phyloP scores from a whole-genome alignment of 257 asterid species.

The Mentha longifolia region DNA sequence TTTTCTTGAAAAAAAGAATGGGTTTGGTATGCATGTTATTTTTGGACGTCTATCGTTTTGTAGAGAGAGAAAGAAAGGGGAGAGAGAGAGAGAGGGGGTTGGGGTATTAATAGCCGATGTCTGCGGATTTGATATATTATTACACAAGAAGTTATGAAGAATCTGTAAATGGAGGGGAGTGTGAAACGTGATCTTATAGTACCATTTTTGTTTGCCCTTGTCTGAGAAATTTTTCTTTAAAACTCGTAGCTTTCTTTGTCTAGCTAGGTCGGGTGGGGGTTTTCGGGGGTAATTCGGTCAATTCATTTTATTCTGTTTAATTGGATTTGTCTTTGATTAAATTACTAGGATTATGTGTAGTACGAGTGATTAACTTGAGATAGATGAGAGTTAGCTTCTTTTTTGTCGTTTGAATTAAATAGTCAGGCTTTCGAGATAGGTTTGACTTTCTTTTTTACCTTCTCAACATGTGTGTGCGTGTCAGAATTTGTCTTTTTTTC shows the following conservation, averaged over 20 bases:
- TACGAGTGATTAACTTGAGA: too few species aligned
- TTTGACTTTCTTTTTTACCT: background rate
- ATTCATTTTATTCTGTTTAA: background rate
- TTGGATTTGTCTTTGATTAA: background rate
- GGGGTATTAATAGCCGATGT: conserved; percentile 60
- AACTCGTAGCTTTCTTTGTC: background rate
- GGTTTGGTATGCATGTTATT: conserved; percentile 33
- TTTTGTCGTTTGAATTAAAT: background rate
- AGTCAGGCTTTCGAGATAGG: background rate
- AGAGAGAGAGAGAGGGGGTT: background rate
- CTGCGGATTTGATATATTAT: conserved; percentile 35
- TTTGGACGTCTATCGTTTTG: conserved; percentile 32
- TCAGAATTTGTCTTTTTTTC: background rate
- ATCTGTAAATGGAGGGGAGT: conserved; percentile 32
- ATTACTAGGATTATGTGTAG: too few species aligned
- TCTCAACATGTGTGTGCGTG: background rate
- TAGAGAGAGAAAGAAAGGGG: background rate
- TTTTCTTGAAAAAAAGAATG: conserved; percentile 22
- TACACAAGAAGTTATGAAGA: conserved; percentile 22
- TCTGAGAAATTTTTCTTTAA: background rate
- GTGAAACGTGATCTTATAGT: conserved; percentile 28
- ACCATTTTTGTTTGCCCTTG: conserved; percentile 9
- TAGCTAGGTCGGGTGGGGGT: background rate
- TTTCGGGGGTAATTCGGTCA: background rate
- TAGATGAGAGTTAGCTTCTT: background rate